These are phyloP conservation scores for Suillus luteus DNA, from an alignment of 768 basidiomycete species.

Conservation along the genomic window DNA sequence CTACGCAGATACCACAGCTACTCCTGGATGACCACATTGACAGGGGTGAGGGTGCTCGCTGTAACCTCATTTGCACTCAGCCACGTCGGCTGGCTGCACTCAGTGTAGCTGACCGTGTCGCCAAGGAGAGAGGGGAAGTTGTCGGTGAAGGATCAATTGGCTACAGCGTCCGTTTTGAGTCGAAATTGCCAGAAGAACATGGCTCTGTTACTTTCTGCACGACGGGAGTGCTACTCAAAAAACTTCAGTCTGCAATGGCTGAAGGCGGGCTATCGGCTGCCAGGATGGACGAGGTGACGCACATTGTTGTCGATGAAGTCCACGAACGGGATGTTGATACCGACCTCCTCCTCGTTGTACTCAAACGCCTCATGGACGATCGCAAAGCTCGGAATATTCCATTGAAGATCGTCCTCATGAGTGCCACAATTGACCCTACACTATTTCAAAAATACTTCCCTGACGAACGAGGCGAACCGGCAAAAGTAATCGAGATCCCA, in stretches of 20 bases:
- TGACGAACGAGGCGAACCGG: conserved; percentile 57
- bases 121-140: conserved; percentile 80
- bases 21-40: conserved; percentile 84
- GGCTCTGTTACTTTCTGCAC: conserved; percentile 93
- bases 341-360: conserved; percentile 83
- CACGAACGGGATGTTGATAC: conserved; percentile 96
- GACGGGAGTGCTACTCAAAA: conserved; percentile 85
- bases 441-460: conserved; percentile 90
- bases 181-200: conserved; percentile 72
- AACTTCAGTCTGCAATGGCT: conserved; percentile 75
- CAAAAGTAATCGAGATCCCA: conserved; percentile 79
- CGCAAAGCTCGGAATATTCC: conserved; percentile 69
- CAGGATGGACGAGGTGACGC: conserved; percentile 76
- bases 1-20: conserved; percentile 92
- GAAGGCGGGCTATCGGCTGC: conserved; percentile 37
- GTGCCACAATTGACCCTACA: conserved; percentile 90
- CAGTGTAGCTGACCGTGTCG: conserved; percentile 87
- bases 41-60: conserved; percentile 74
- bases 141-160: conserved; percentile 73
- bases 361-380: conserved; percentile 80
- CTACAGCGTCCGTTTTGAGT: conserved; percentile 91
- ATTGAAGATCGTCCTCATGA: conserved; percentile 91
- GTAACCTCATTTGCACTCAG: conserved; percentile 93
- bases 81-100: conserved; percentile 91
- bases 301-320: conserved; percentile 93